Evolutionary conservation across 1,284 basidiomycete species (phyloP).

Genomic region (Ustilago curta): DNA sequence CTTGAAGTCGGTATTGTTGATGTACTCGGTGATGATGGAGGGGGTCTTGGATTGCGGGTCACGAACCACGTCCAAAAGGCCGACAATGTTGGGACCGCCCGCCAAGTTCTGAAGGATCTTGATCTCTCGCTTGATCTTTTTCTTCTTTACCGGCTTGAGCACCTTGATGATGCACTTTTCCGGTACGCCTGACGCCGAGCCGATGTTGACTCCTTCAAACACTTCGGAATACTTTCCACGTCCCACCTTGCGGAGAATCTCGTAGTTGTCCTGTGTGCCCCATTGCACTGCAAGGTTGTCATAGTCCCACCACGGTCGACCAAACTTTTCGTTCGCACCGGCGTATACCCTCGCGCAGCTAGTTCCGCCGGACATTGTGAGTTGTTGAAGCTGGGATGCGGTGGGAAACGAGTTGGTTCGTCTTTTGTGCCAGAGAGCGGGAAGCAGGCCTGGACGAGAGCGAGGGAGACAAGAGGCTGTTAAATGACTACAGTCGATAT

Average conservation of each 20-base stretch:
- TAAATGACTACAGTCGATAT: neutral
- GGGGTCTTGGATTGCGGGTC: constrained; percentile 92
- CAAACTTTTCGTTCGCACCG: constrained; percentile 75
- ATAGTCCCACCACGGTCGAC: constrained; percentile 76
- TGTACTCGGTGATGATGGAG: constrained; percentile 96
- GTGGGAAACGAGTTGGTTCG: neutral
- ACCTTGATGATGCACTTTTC: constrained; percentile 99
- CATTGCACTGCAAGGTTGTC: constrained; percentile 69
- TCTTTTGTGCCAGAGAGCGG: neutral
- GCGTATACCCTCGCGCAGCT: constrained; percentile 73
- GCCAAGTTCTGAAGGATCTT: constrained; percentile 98
- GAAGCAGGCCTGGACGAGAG: neutral
- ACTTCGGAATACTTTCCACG: constrained; percentile 83
- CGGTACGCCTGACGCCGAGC: constrained; percentile 74
- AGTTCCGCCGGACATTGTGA: constrained; percentile 40
- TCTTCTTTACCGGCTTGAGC: constrained; percentile 99
- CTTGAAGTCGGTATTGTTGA: constrained; percentile 99
- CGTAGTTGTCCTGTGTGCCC: constrained; percentile 89
- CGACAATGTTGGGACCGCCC: constrained; percentile 89
- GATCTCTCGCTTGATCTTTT: constrained; percentile 99
- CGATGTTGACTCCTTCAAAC: constrained; percentile 95
- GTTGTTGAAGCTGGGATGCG: constrained; percentile 2
- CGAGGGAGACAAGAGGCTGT: neutral
- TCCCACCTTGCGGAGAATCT: constrained; percentile 96
- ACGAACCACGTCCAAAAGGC: constrained; percentile 91